Conservation (phyloP, 2,329 filamentous ascomycete genomes). For the Scopulariopsis brevicaulis region DNA sequence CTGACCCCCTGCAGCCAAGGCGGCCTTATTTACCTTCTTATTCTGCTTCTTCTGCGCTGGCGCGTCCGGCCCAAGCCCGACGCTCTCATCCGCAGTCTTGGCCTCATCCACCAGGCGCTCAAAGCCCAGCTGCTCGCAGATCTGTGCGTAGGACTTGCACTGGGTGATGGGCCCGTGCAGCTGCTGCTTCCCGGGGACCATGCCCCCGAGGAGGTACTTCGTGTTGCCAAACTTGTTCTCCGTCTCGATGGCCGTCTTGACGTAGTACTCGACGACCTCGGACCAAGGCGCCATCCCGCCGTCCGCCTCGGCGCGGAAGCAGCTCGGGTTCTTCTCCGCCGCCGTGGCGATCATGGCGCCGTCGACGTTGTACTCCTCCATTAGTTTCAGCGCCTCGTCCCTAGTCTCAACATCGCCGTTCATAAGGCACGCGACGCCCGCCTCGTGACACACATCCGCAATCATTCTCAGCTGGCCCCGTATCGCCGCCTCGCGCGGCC, state of each 20-base stretch:
- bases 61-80: slow-evolving; percentile 45
- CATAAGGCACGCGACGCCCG: slow-evolving; percentile 86
- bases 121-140: slow-evolving; percentile 55
- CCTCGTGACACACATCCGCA: slow-evolving; percentile 64
- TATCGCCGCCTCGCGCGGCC: slow-evolving; percentile 78
- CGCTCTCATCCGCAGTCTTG: slow-evolving; percentile 48
- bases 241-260: slow-evolving; percentile 60
- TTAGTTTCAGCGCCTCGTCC: slow-evolving; percentile 60
- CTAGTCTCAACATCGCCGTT: slow-evolving; percentile 81
- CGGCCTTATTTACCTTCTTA: slow-evolving; percentile 22
- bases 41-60: slow-evolving; percentile 19
- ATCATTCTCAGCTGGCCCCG: slow-evolving; percentile 80
- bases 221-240: slow-evolving; percentile 88
- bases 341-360: slow-evolving; percentile 95
- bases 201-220: slow-evolving; percentile 77
- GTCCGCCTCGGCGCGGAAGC: slow-evolving; percentile 59
- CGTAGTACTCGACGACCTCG: slow-evolving; percentile 66
- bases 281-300: slow-evolving; percentile 66
- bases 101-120: slow-evolving; percentile 54
- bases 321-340: slow-evolving; percentile 84
- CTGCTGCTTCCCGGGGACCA: slow-evolving; percentile 67
- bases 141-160: slow-evolving; percentile 59
- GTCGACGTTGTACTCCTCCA: slow-evolving; percentile 73
- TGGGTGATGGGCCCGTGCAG: slow-evolving; percentile 49
- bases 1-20: slow-evolving; percentile 35